A percentile compares a stretch with the other conserved stretches of the same genome.
Evolutionary conservation across 2,329 filamentous ascomycete genomes (phyloP).

Genomic region (Fusarium secorum): DNA sequence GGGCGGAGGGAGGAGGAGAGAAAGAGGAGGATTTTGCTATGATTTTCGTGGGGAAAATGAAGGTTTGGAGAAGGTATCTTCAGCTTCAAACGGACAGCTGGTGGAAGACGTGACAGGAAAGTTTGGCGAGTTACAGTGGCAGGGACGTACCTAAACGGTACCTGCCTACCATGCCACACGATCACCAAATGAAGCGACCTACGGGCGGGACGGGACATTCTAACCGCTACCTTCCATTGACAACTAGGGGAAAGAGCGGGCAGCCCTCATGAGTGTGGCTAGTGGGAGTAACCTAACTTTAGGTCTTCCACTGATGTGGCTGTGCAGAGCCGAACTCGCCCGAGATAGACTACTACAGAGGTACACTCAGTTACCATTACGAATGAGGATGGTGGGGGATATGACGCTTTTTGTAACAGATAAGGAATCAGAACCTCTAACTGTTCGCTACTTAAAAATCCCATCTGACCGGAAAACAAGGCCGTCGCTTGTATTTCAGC

Average conservation of each 20-base stretch:
- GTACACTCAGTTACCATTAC: neutral
- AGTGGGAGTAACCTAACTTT: neutral
- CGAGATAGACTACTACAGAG: neutral
- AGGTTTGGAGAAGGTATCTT: conserved; percentile 24
- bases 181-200: conserved; percentile 1
- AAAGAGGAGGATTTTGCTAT: neutral
- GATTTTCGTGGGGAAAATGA: conserved; percentile 5
- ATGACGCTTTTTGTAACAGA: conserved; percentile 15
- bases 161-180: conserved; percentile 18
- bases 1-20: neutral
- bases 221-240: conserved; percentile 14
- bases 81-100: conserved; percentile 27
- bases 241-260: conserved; percentile 9
- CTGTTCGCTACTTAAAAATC: neutral
- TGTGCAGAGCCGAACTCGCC: conserved; percentile 1
- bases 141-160: conserved; percentile 28
- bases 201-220: conserved; percentile 22
- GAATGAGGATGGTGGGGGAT: conserved; percentile 16
- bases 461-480: neutral
- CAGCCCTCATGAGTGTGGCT: conserved; percentile 30
- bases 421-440: neutral
- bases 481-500: neutral
- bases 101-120: conserved; percentile 34
- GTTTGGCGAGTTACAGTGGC: conserved; percentile 33
- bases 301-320: conserved; percentile 4